Evolutionary conservation across 2,329 filamentous ascomycete genomes (phyloP).

Genomic region (Penicillium freii): DNA sequence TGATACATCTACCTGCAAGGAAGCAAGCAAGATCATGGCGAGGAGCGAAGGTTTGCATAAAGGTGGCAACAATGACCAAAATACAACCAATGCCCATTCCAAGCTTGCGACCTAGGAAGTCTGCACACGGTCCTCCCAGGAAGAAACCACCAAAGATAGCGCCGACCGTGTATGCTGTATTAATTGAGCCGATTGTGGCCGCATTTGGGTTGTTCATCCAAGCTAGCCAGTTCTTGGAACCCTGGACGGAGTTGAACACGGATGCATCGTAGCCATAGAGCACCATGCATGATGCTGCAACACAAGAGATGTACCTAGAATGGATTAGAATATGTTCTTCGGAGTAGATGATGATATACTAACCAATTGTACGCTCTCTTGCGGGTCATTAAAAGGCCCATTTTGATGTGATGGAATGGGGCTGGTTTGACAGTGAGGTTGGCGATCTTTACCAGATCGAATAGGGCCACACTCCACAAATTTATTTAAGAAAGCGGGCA

Average conservation of each 20-base stretch:
- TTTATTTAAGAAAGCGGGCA: background rate
- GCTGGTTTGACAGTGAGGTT: background rate
- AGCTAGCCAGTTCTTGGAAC: constrained; percentile 63
- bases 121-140: constrained; percentile 63
- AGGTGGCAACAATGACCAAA: constrained; percentile 65
- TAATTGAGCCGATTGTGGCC: constrained; percentile 57
- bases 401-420: constrained; percentile 9
- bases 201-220: constrained; percentile 55
- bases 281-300: constrained; percentile 72
- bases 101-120: constrained; percentile 60
- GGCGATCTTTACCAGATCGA: background rate
- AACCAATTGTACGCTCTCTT: constrained; percentile 37
- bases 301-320: constrained; percentile 62
- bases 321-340: background rate
- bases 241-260: constrained; percentile 70
- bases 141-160: constrained; percentile 70
- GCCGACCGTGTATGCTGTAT: constrained; percentile 69
- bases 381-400: constrained; percentile 23
- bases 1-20: constrained; percentile 66
- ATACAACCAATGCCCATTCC: constrained; percentile 66
- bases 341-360: background rate
- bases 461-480: background rate
- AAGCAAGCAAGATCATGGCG: constrained; percentile 62
- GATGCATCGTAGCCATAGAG: constrained; percentile 73
- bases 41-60: constrained; percentile 66